These are phyloP conservation scores for Pichia insulana DNA, from an alignment of 805 yeast species.

Conservation along the genomic window DNA sequence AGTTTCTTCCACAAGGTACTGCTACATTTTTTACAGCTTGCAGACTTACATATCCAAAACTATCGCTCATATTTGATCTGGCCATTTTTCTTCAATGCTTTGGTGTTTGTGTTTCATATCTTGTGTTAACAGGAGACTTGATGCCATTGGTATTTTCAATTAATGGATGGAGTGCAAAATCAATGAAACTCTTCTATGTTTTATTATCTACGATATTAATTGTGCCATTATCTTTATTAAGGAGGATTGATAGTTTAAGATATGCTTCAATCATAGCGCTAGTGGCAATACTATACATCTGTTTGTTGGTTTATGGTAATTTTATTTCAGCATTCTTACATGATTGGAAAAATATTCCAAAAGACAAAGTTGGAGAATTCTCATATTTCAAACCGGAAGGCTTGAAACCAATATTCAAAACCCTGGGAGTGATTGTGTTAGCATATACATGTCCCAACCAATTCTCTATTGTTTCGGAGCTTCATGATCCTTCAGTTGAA, in stretches of 20 bases:
- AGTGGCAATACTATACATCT: conserved; percentile 54
- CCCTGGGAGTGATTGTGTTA: conserved; percentile 67
- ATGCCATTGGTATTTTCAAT: conserved; percentile 47
- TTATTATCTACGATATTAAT: conserved; percentile 42
- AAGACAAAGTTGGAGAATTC: conserved; percentile 34
- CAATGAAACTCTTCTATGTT: conserved; percentile 44
- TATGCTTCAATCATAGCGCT: conserved; percentile 67
- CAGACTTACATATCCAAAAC: conserved; percentile 60
- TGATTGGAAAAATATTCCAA: conserved; percentile 34
- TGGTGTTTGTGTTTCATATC: conserved; percentile 65
- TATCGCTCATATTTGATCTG: conserved; percentile 61
- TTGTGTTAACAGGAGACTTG: conserved; percentile 69
- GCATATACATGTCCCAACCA: conserved; percentile 81
- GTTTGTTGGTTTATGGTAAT: conserved; percentile 45
- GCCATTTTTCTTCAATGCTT: conserved; percentile 73
- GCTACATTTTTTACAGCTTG: conserved; percentile 70
- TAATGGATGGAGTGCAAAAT: conserved; percentile 26
- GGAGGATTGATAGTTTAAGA: conserved; percentile 57
- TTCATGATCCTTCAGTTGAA: conserved; percentile 42
- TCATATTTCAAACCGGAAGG: conserved; percentile 36
- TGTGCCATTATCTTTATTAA: conserved; percentile 55
- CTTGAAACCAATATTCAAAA: conserved; percentile 40
- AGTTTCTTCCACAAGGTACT: conserved; percentile 45
- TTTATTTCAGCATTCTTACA: conserved; percentile 26
- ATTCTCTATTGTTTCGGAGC: conserved; percentile 67